phyloP scores from a whole-genome alignment of 192 early-diverging fungal genomes.

The Paraglomus brasilianum region DNA sequence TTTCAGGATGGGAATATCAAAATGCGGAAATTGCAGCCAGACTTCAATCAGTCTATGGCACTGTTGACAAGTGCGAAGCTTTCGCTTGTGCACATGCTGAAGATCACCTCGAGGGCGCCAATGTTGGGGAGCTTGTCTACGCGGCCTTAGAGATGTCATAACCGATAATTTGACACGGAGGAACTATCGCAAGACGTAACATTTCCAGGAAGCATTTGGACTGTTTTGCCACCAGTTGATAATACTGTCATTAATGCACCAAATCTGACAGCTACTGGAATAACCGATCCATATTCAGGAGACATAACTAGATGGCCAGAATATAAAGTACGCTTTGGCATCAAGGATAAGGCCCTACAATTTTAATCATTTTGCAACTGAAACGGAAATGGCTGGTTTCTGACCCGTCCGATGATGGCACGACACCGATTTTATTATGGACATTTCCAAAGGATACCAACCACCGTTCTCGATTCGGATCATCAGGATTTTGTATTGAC shows the following conservation, averaged over 20 bases:
- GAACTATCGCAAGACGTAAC: neutral
- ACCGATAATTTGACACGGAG: neutral
- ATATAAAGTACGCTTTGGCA: neutral
- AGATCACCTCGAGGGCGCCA: constrained; percentile 19
- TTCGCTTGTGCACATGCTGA: constrained; percentile 18
- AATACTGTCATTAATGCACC: too few species aligned
- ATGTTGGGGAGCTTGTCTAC: constrained; percentile 1
- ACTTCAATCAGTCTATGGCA: neutral
- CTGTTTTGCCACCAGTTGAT: neutral
- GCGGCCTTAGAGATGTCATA: constrained; percentile 24
- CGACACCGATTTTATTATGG: constrained; percentile 17
- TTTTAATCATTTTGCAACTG: neutral
- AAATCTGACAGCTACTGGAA: too few species aligned
- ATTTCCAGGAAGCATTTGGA: constrained; percentile 1
- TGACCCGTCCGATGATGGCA: constrained; percentile 6
- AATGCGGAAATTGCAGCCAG: neutral
- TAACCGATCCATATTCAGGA: too few species aligned
- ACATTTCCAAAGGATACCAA: constrained; percentile 4
- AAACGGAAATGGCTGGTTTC: constrained; percentile 6
- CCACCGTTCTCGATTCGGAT: neutral
- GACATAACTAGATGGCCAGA: neutral
- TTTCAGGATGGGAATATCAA: too few species aligned
- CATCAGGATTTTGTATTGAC: neutral
- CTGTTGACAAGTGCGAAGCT: constrained; percentile 1
- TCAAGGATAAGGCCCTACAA: neutral